A percentile compares a stretch with the other conserved stretches of the same genome.
These are phyloP conservation scores for Rutstroemia sp. DNA, from an alignment of 2,329 filamentous ascomycete genomes.

Conservation along the genomic window DNA sequence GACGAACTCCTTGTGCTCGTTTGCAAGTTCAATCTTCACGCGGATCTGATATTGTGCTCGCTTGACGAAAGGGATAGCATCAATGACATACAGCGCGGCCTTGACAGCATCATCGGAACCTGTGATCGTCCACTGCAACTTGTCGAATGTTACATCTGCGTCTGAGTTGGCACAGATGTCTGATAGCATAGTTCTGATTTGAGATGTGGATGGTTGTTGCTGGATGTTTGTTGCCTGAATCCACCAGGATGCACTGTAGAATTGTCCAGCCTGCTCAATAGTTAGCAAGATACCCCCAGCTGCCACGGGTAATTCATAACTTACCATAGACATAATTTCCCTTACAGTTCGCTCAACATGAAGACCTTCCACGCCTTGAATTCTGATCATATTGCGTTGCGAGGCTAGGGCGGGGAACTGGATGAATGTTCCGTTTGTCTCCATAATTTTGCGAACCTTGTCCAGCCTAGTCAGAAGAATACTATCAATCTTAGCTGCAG, in stretches of 20 bases:
- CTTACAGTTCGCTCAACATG: slow-evolving; percentile 92
- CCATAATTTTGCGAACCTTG: slow-evolving; percentile 96
- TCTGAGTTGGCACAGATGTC: slow-evolving; percentile 96
- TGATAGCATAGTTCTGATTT: slow-evolving; percentile 83
- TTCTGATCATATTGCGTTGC: slow-evolving; percentile 74
- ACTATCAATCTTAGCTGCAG: slow-evolving; percentile 88
- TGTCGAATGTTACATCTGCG: slow-evolving; percentile 90
- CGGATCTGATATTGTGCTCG: slow-evolving; percentile 83
- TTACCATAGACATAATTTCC: slow-evolving; percentile 88
- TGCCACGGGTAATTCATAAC: slow-evolving; percentile 27
- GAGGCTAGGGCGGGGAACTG: slow-evolving; percentile 84
- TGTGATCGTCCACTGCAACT: slow-evolving; percentile 86
- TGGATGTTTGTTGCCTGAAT: slow-evolving; percentile 69
- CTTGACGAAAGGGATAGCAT: slow-evolving; percentile 81
- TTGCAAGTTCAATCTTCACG: slow-evolving; percentile 97
- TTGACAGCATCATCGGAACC: slow-evolving; percentile 96
- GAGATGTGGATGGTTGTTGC: slow-evolving; percentile 43
- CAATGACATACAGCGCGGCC: slow-evolving; percentile 87
- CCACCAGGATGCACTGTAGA: slow-evolving; percentile 96
- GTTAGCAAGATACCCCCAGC: slow-evolving; percentile 20
- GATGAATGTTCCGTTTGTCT: slow-evolving; percentile 92
- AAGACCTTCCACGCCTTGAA: slow-evolving; percentile 87
- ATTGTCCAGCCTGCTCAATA: slow-evolving; percentile 70
- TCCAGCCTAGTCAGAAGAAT: slow-evolving; percentile 86
- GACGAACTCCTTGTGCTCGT: slow-evolving; percentile 99